Conservation (phyloP, 768 basidiomycete genomes). For the Collybia sp. region DNA sequence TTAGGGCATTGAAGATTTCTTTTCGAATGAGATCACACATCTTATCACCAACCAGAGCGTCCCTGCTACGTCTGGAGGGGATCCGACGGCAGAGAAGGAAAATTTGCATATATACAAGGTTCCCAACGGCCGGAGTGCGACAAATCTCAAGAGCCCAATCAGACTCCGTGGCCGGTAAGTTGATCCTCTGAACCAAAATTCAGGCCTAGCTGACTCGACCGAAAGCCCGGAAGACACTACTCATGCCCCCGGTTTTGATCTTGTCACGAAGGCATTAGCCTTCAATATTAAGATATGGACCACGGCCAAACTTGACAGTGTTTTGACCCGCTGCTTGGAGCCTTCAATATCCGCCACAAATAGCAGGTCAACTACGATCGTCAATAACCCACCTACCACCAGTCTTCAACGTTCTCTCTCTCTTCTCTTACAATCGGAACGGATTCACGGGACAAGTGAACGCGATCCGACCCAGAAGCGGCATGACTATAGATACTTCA, state of each 20-base stretch:
- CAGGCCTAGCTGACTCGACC: not conserved
- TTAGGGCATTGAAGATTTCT: conserved; percentile 85
- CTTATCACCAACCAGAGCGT: conserved; percentile 65
- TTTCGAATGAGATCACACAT: conserved; percentile 83
- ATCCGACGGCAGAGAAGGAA: conserved; percentile 53
- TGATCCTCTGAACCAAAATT: not conserved
- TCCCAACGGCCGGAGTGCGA: conserved; percentile 14
- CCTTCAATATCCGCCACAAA: conserved; percentile 20
- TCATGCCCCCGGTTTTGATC: conserved; percentile 26
- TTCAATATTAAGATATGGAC: conserved; percentile 89
- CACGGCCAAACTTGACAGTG: conserved; percentile 63
- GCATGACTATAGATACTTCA: conserved; percentile 86
- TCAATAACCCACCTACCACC: conserved; percentile 19
- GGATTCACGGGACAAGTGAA: conserved; percentile 82
- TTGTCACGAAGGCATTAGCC: conserved; percentile 61
- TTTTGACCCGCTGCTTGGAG: conserved; percentile 61
- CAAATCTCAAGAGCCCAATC: conserved; percentile 57
- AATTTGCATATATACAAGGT: conserved; percentile 40
- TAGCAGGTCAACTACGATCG: conserved; percentile 20
- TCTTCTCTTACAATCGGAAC: conserved; percentile 74
- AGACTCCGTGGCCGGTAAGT: conserved; percentile 56
- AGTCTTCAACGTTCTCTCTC: conserved; percentile 46
- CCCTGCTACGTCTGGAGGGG: conserved; percentile 25
- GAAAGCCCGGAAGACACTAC: conserved; percentile 6
- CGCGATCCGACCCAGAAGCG: conserved; percentile 88